These are phyloP conservation scores for Davidsoniella eucalypti DNA, from an alignment of 2,329 filamentous ascomycete species.

Conservation along the genomic window DNA sequence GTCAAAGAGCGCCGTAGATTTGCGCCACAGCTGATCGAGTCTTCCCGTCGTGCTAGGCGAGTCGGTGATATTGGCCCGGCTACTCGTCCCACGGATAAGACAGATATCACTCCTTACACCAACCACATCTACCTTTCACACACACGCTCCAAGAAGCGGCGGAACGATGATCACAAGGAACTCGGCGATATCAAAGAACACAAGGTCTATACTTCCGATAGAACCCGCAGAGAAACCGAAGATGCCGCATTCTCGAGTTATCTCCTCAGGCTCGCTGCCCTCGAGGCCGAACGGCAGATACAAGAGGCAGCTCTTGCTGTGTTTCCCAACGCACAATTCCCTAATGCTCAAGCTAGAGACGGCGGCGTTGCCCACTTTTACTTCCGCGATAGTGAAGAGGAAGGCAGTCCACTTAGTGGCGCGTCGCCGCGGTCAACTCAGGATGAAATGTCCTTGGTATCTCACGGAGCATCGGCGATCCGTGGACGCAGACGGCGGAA, in stretches of 20 bases:
- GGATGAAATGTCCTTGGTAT: constrained; percentile 1
- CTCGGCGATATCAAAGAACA: not conserved
- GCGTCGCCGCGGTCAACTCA: constrained; percentile 1
- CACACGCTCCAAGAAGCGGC: constrained; percentile 6
- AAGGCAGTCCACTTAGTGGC: constrained; percentile 26
- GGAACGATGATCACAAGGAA: constrained; percentile 6
- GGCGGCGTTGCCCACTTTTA: constrained; percentile 57
- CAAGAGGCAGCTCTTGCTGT: constrained; percentile 61
- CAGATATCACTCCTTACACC: constrained; percentile 50
- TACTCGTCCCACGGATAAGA: constrained; percentile 50
- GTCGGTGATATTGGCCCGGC: constrained; percentile 47
- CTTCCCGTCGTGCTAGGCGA: constrained; percentile 53
- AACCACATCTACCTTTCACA: constrained; percentile 39
- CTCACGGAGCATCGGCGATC: constrained; percentile 13
- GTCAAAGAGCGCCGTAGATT: constrained; percentile 32
- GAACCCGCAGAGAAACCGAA: constrained; percentile 46
- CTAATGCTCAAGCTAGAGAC: constrained; percentile 52
- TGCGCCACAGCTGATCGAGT: constrained; percentile 67
- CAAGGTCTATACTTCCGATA: constrained; percentile 4
- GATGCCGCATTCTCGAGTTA: constrained; percentile 64
- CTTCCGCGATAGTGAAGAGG: constrained; percentile 46
- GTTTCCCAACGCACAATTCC: constrained; percentile 29
- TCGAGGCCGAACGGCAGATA: constrained; percentile 64
- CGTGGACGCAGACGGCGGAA: constrained; percentile 31
- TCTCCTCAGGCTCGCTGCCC: constrained; percentile 62